Percentiles rank a stretch among this genome's conserved stretches.
Conservation (phyloP, 2,329 filamentous ascomycete species). For the Madurella mycetomatis region DNA sequence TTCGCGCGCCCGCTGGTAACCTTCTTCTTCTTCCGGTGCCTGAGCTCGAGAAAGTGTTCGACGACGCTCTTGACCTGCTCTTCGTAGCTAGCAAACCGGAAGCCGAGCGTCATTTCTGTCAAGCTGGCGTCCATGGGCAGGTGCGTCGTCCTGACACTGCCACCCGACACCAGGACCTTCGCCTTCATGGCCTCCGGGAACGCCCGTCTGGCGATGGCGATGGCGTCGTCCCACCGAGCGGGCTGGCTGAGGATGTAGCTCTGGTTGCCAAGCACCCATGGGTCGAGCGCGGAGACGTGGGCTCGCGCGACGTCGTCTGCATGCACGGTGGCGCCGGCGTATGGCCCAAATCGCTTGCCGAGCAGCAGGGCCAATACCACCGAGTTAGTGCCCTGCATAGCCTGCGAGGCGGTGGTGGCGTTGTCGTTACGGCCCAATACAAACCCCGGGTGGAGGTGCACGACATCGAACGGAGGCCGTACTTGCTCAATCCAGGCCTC, state of each 20-base stretch:
- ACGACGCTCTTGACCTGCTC: slow-evolving; percentile 29
- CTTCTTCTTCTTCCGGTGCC: slow-evolving; percentile 11
- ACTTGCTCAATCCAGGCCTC: slow-evolving; percentile 32
- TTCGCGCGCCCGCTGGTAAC: neutral
- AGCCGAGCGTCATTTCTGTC: slow-evolving; percentile 27
- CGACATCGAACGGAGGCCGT: slow-evolving; percentile 34
- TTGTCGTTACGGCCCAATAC: slow-evolving; percentile 36
- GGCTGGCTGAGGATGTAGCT: slow-evolving; percentile 31
- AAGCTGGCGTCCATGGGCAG: slow-evolving; percentile 29
- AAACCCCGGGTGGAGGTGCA: slow-evolving; percentile 35
- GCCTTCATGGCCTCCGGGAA: slow-evolving; percentile 29
- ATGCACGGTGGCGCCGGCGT: slow-evolving; percentile 33
- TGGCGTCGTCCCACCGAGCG: slow-evolving; percentile 37
- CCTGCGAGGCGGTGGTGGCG: slow-evolving; percentile 26
- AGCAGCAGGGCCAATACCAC: slow-evolving; percentile 33
- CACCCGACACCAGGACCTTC: slow-evolving; percentile 25
- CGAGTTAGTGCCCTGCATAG: slow-evolving; percentile 34
- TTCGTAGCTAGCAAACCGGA: slow-evolving; percentile 26
- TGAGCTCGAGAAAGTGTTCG: slow-evolving; percentile 28
- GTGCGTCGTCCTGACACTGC: slow-evolving; percentile 23
- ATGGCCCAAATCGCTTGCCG: slow-evolving; percentile 26
- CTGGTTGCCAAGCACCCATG: slow-evolving; percentile 30
- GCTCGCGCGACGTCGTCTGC: slow-evolving; percentile 37
- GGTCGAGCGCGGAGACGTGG: slow-evolving; percentile 35
- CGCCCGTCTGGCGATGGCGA: slow-evolving; percentile 33